phyloP scores from a whole-genome alignment of 1,284 basidiomycete genomes.

The Sphaerobolus stellatus region DNA sequence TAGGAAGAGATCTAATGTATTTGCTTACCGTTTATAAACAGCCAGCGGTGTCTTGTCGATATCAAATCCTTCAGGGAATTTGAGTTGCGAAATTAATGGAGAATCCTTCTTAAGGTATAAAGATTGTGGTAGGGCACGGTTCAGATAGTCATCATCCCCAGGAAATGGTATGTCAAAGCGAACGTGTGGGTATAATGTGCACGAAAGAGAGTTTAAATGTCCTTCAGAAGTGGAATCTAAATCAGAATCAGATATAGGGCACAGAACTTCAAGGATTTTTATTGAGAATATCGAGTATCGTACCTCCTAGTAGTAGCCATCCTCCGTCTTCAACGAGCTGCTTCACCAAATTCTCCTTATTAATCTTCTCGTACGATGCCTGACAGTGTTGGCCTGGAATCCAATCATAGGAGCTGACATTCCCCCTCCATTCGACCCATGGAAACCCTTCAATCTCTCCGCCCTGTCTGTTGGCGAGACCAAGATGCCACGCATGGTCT shows the following conservation, averaged over 20 bases:
- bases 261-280: too few relatives aligned
- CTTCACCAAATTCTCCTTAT: constrained; percentile 43
- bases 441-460: constrained; percentile 51
- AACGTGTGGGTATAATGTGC: constrained; percentile 62
- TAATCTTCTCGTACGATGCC: constrained; percentile 37
- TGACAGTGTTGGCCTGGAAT: constrained; percentile 43
- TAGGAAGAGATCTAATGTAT: not conserved
- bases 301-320: constrained; percentile 64
- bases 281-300: constrained; percentile 27
- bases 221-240: constrained; percentile 66
- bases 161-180: constrained; percentile 62
- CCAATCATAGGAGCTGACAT: constrained; percentile 53
- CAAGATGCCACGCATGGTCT: constrained; percentile 63
- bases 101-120: constrained; percentile 58
- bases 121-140: constrained; percentile 63
- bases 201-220: constrained; percentile 70
- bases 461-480: constrained; percentile 43
- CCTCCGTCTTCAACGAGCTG: constrained; percentile 66
- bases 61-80: constrained; percentile 51
- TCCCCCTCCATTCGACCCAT: constrained; percentile 17
- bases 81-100: constrained; percentile 41
- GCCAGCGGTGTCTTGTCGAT: constrained; percentile 57
- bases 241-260: too few relatives aligned
- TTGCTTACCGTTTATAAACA: constrained; percentile 45
- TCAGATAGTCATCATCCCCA: constrained; percentile 49